Percentiles rank a stretch among this genome's conserved stretches.
These are phyloP conservation scores for Pelargonium exstipulatum DNA, from an alignment of 441 rosid genomes.

Conservation along the genomic window DNA sequence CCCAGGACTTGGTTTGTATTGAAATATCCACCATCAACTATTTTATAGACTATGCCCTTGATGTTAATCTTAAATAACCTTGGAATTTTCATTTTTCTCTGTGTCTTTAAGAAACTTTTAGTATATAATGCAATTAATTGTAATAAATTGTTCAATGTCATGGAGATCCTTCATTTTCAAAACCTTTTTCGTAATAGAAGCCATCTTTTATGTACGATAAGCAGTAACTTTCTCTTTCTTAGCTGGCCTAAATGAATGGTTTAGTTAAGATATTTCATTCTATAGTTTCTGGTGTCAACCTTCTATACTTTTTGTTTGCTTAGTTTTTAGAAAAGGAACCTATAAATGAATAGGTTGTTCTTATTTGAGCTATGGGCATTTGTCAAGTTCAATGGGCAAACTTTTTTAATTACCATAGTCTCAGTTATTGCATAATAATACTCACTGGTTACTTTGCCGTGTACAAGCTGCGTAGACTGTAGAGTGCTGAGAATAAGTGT, in stretches of 20 bases:
- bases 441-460: too few relatives aligned
- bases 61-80: neutral
- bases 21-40: neutral
- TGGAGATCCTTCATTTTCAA: neutral
- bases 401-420: too few relatives aligned
- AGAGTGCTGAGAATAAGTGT: neutral
- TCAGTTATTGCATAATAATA: too few relatives aligned
- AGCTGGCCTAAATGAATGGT: neutral
- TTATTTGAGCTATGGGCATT: too few relatives aligned
- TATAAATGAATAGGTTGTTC: too few relatives aligned
- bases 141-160: neutral
- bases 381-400: too few relatives aligned
- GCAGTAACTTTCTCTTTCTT: neutral
- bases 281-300: neutral
- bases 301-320: neutral
- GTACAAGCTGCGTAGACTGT: neutral
- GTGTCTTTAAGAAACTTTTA: neutral
- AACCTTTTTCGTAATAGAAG: neutral
- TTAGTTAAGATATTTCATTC: neutral
- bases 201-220: neutral
- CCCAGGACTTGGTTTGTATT: neutral
- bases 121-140: neutral
- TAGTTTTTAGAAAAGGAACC: neutral
- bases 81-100: neutral
- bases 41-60: neutral